Evolutionary conservation across 257 asterid genomes (phyloP), one percentile per base, ranked within the genome.

Genomic region (Petunia secreta): DNA sequence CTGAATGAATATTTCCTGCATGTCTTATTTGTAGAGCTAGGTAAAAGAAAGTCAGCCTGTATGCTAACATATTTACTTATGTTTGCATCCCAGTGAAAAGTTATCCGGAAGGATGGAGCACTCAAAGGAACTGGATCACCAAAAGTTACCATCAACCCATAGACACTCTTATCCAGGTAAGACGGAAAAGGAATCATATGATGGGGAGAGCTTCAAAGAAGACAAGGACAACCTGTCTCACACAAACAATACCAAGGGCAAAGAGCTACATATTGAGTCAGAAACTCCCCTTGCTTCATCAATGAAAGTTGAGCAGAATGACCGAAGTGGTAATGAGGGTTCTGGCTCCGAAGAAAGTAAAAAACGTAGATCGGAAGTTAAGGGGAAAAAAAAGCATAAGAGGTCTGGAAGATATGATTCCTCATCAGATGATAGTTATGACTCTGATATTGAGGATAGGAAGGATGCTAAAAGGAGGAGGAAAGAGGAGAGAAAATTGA

Each of bases 401-500:
- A 88, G 89, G 77, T 81, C 86, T 8, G 94, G 79, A 68, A 87
- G 85, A 77, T 88, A 82, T 65, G 91, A 85, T 71, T 80, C 74
- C 16, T 89, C 84, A 25, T 90, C 96, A 48, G 92, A 90, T 77
- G 95, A 89, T 81, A 92, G 97, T 88, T 79, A 83, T 81, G 98
- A 95, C 85, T 95, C 98, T 73, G 85, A 87, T 73, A 80, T 81
- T 46, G 97, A 88, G 82, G 96, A 87, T 73, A 87, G 90, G 86
- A 93, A 87, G 90, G 98, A 90, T 83, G 90, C 92, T 80, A 95
- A 90, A 85, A 91, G 85, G 83, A 88, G 93, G 88, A 93, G 86
- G 86, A 95, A 87, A 84, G 99, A 93, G 85, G 97, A 92, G 86
- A 93, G 84, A 81, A 91, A 80, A 80, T 62, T 84, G 84, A 93